Evolutionary conservation across 257 asterid species (phyloP).

Genomic region (Ilex asprella): DNA sequence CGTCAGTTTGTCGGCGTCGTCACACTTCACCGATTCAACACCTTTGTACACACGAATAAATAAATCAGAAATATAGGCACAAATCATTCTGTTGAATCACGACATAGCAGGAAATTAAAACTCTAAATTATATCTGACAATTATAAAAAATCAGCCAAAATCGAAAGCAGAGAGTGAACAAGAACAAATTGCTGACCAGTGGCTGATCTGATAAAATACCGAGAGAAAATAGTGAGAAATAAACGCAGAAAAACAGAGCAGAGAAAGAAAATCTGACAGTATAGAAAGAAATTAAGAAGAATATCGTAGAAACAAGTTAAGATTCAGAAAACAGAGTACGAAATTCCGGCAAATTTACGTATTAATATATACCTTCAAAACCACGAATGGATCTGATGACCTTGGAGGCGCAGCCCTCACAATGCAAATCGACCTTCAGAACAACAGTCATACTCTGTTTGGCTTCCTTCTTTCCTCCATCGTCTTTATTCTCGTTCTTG

Average conservation of each 20-base stretch:
- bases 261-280: too few species aligned
- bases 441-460: constrained; percentile 29
- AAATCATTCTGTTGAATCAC: too few species aligned
- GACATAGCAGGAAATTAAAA: too few species aligned
- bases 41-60: constrained; percentile 14
- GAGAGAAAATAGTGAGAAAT: too few species aligned
- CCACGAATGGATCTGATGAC: constrained; percentile 41
- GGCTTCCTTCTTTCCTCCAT: constrained; percentile 10
- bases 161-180: background rate
- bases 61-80: too few species aligned
- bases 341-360: too few species aligned
- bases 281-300: too few species aligned
- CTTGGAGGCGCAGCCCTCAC: constrained; percentile 75
- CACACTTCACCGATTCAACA: constrained; percentile 35
- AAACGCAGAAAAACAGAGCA: too few species aligned
- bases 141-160: background rate
- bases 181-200: too few species aligned
- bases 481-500: constrained; percentile 15
- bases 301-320: too few species aligned
- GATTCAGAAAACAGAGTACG: background rate
- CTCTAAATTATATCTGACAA: too few species aligned
- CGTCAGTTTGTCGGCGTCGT: constrained; percentile 42
- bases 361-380: constrained; percentile 37
- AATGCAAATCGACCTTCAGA: constrained; percentile 63
- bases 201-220: too few species aligned